Conservation (phyloP, 495 filamentous ascomycete species). For the Daldinia caldariorum region DNA sequence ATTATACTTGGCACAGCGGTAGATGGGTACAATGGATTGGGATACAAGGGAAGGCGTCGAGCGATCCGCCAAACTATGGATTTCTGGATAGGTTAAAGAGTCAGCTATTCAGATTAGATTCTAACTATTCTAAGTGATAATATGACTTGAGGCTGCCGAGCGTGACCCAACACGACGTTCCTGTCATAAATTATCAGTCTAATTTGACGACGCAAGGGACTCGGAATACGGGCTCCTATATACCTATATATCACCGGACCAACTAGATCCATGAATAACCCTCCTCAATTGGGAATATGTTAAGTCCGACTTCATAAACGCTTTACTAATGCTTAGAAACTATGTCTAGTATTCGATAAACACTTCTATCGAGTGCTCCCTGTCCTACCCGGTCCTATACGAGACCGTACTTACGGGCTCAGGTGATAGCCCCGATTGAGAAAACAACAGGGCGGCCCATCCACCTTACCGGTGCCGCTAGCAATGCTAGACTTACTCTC, state of each 20-base stretch:
- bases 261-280: background rate
- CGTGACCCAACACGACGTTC: background rate
- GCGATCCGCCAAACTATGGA: too few species aligned
- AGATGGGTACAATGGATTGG: too few species aligned
- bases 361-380: constrained; percentile 48
- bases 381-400: too few species aligned
- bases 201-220: background rate
- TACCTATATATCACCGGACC: background rate
- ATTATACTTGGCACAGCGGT: too few species aligned
- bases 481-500: constrained; percentile 35
- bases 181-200: background rate
- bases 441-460: constrained; percentile 34
- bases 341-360: constrained; percentile 5
- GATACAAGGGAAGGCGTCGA: too few species aligned
- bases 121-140: background rate
- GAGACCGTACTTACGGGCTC: constrained; percentile 47
- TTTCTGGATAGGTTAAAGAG: too few species aligned
- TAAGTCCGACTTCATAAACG: background rate
- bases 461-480: constrained; percentile 51
- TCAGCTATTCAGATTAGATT: too few species aligned
- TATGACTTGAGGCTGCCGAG: background rate
- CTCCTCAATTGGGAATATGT: background rate
- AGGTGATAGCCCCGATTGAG: constrained; percentile 45
- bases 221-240: background rate
- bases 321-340: background rate